Evolutionary conservation across 2,329 filamentous ascomycete genomes (phyloP), one percentile per base, ranked within the genome.

Genomic region (Aspergillus neoniger): DNA sequence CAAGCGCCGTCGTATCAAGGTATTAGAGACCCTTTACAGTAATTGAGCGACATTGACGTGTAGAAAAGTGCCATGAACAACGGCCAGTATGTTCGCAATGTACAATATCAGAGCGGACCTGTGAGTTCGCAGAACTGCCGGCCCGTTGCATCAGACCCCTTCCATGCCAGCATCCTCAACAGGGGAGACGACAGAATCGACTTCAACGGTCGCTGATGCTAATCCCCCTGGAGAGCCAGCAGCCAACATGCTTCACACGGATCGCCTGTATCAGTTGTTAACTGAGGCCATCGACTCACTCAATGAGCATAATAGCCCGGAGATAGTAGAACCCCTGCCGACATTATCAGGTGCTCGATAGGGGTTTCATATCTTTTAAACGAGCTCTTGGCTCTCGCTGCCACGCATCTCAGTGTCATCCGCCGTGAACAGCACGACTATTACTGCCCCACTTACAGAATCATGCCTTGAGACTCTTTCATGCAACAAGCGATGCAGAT

Each of bases 351-450:
- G 4, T 39, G 50, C 32, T 44, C 53, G 1, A 12, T 65, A 4
- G 12, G 28, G 30, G 65, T 54, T 3, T 81, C 79, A 1, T 83
- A 79, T 57, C 75, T 82, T 5, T 76, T 83, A 63, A 79, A 83
- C 57, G 74, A 82, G 63, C 56, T 82, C 4, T 74, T 83, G 9
- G 81, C 80, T 38, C 64, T 81, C 47, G 72, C 79, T 4, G 80
- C 81, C 5, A 69, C 79, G 3, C 79, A 83, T 58, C 65, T 79
- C 8, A 75, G 74, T 57, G 72, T 70, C 5, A 61, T 74, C 4
- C n/a, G 67, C 72, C 39, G 70, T 72, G 58, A 81, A 77, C 64
- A 80, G 76, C 66, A 61, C 56, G 43, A 57, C 25, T 44, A 69
- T 61, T 70, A 70, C 48, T 52, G 63, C 57, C 68, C 1, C 78